A percentile compares a stretch with the other conserved stretches of the same genome.
These are phyloP conservation scores for Calonectria leucothoes DNA, from an alignment of 2,329 filamentous ascomycete species.

Conservation along the genomic window DNA sequence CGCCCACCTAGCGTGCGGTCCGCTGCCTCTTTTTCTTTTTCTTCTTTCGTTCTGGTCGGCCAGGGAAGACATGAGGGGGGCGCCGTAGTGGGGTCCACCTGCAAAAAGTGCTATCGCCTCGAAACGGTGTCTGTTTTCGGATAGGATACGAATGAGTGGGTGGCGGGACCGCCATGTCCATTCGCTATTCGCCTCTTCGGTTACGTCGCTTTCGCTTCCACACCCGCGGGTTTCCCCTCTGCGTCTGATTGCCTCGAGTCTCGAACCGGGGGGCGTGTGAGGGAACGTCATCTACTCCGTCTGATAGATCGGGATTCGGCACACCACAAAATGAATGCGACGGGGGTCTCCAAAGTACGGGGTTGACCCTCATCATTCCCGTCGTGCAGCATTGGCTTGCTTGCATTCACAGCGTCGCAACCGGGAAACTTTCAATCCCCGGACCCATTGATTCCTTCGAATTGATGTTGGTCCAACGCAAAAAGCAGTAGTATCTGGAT, in stretches of 20 bases:
- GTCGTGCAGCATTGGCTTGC: neutral
- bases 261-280: conserved; percentile 2
- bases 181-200: conserved; percentile 6
- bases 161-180: neutral
- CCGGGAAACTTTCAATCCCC: neutral
- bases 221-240: neutral
- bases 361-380: conserved; percentile 2
- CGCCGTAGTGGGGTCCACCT: conserved; percentile 3
- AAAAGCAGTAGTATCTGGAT: neutral
- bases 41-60: conserved; percentile 18
- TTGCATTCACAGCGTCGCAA: neutral
- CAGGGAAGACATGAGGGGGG: conserved; percentile 21
- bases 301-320: conserved; percentile 4
- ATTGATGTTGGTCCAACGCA: neutral
- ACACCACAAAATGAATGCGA: neutral
- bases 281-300: neutral
- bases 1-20: neutral
- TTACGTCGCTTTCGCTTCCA: conserved; percentile 18
- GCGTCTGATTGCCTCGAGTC: neutral
- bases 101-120: conserved; percentile 11
- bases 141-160: neutral
- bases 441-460: neutral
- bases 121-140: conserved; percentile 40
- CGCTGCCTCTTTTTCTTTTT: neutral
- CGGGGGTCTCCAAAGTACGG: neutral